Percentiles rank a stretch among this genome's conserved stretches.
These are phyloP conservation scores for Fusarium xyrophilum DNA, from an alignment of 2,329 filamentous ascomycete species.

Conservation along the genomic window DNA sequence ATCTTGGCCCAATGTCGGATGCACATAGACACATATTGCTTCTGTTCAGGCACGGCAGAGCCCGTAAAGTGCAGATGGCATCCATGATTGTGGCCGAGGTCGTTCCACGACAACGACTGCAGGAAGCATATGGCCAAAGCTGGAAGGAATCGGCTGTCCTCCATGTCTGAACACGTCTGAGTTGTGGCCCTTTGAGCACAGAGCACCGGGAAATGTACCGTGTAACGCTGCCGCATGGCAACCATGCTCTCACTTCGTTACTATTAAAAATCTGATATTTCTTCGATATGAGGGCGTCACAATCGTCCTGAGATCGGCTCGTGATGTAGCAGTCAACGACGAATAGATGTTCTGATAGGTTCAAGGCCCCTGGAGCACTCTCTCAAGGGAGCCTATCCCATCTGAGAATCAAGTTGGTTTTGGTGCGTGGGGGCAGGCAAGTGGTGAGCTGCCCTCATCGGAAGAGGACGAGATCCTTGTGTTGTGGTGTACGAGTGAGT, in stretches of 20 bases:
- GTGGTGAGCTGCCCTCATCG: constrained; percentile 19
- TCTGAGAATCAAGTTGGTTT: not conserved
- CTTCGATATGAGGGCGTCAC: constrained; percentile 14
- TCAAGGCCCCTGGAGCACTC: constrained; percentile 1
- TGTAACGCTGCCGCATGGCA: not conserved
- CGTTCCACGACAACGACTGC: constrained; percentile 23
- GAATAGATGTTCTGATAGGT: constrained; percentile 15
- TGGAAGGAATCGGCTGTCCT: constrained; percentile 9
- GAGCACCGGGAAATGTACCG: not conserved
- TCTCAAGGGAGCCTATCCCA: constrained; percentile 3
- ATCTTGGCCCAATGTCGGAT: constrained; percentile 22
- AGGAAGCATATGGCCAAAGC: constrained; percentile 6
- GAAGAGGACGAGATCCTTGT: constrained; percentile 18
- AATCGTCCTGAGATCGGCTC: constrained; percentile 12
- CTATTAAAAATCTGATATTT: not conserved
- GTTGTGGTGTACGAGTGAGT: not conserved
- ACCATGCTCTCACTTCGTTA: not conserved
- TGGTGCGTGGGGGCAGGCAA: constrained; percentile 24
- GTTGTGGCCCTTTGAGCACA: not conserved
- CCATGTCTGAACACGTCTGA: not conserved
- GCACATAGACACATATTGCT: constrained; percentile 11
- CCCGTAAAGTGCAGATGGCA: constrained; percentile 32
- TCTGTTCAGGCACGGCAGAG: constrained; percentile 22
- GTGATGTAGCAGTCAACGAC: constrained; percentile 5
- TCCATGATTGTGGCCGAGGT: constrained; percentile 11